Evolutionary conservation across 176 grass and related monocot genomes (phyloP), one percentile per base, ranked within the genome.

Genomic region (Ensete ventricosum): DNA sequence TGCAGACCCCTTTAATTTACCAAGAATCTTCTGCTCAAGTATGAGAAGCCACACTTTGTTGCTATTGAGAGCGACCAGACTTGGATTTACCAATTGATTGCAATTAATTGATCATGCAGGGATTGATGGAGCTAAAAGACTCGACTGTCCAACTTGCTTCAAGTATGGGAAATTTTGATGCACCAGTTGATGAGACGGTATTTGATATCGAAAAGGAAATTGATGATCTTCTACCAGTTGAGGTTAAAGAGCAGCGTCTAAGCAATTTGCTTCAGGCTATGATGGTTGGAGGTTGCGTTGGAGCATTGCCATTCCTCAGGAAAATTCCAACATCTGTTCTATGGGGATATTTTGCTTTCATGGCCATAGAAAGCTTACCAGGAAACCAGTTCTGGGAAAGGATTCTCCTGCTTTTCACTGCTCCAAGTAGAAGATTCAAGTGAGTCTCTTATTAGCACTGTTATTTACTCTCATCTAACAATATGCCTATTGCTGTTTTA

Each of bases 371-470:
- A 81, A 95, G 90, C 68, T 85, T 99, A 74, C 96, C 96, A 6
- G 96, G 96, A 64, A 99, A 99, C 34, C 96, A 99, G 66, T 99
- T 99, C 71, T 99, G 96, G 96, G 96, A 99, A 68, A 81, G 96
- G 78, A 95, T 99, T 53, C 83, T 99, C 57, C 85, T 99, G 49
- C 84, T 95, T 59, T 92, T 99, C 86, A 99, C 96, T 78, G 88
- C 96, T 83, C 96, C 96, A 11, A 85, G 90, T 57, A 93, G 91
- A 80, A 86, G 96, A 91, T 99, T 91, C 81, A 99, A 99, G 96
- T 99, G 79, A 82, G 85, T 21, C 48, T 51, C 8, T 70, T 25
- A 10, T 11, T 11, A n/a, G 11, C 29, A 10, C 2, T 50, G 11
- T 48, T 48, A 68, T 68, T 43, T 6, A 25, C 0, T 16, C 27